Conservation (phyloP, 2,329 filamentous ascomycete genomes). For the Nannizzia gypsea region DNA sequence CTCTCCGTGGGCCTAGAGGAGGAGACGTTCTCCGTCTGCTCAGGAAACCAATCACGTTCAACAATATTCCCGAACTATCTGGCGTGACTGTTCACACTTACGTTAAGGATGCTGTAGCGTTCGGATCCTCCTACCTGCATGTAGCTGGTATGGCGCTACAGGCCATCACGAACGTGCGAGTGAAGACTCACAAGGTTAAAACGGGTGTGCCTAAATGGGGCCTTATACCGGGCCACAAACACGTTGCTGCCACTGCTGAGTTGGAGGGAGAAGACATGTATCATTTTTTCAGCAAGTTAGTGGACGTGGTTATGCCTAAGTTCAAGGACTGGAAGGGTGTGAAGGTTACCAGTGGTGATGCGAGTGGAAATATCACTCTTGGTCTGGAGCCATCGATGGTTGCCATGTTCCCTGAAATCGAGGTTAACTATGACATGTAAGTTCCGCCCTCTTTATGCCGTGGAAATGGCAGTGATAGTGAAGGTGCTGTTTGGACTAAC, state of each 20-base stretch:
- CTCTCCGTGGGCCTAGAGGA: conserved; percentile 72
- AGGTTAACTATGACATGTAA: conserved; percentile 85
- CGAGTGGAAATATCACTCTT: conserved; percentile 73
- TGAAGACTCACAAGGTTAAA: conserved; percentile 57
- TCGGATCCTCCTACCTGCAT: conserved; percentile 64
- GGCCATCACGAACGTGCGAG: conserved; percentile 68
- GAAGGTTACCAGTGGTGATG: conserved; percentile 67
- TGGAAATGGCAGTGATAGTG: too few relatives aligned
- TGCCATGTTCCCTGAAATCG: conserved; percentile 81
- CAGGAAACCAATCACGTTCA: conserved; percentile 55
- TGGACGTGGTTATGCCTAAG: conserved; percentile 81
- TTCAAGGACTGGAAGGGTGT: conserved; percentile 93
- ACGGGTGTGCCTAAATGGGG: conserved; percentile 64
- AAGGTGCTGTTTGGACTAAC: not conserved
- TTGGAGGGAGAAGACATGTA: conserved; percentile 70
- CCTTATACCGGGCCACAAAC: conserved; percentile 56
- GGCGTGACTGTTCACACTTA: conserved; percentile 69
- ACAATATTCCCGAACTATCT: conserved; percentile 71
- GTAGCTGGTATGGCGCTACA: conserved; percentile 76
- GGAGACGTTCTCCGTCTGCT: conserved; percentile 45
- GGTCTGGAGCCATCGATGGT: conserved; percentile 67
- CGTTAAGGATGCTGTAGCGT: conserved; percentile 54
- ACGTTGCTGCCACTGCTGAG: conserved; percentile 61
- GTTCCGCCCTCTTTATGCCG: conserved; percentile 26
- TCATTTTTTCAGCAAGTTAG: conserved; percentile 79